Evolutionary conservation across 192 early-diverging fungal species (phyloP).

Genomic region (Linnemannia zychae): DNA sequence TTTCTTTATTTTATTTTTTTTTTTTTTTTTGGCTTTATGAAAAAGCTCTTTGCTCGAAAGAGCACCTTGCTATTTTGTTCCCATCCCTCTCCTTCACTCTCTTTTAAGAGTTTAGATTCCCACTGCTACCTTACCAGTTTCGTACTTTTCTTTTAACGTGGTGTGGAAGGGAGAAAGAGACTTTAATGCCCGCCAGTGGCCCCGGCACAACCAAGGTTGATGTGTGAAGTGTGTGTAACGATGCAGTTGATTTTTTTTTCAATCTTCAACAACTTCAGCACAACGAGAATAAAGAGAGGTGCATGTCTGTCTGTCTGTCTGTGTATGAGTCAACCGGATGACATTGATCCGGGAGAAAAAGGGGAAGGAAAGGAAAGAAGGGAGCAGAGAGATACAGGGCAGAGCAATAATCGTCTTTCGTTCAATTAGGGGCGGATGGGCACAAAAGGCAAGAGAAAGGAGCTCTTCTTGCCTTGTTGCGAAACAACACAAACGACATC

Average conservation of each 20-base stretch:
- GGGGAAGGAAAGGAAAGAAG: not conserved
- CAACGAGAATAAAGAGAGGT: not conserved
- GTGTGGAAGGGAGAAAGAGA: not conserved
- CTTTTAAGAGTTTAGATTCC: not conserved
- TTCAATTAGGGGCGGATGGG: not conserved
- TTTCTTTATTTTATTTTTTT: too few species aligned
- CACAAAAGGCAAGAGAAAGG: not conserved
- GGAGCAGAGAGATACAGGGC: not conserved
- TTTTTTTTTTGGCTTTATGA: too few species aligned
- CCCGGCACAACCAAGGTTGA: constrained; percentile 8
- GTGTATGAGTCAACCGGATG: constrained; percentile 2
- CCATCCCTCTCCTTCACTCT: not conserved
- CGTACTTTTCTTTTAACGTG: not conserved
- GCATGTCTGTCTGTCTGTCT: too few species aligned
- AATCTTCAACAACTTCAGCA: not conserved
- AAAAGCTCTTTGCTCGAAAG: too few species aligned
- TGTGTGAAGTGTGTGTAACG: not conserved
- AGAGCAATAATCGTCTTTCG: not conserved
- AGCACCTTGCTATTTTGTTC: not conserved
- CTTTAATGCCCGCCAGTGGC: not conserved
- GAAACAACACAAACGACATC: not conserved
- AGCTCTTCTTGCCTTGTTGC: too few species aligned
- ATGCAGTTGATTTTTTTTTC: not conserved
- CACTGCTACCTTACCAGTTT: not conserved
- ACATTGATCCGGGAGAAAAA: not conserved